Evolutionary conservation across 2,329 filamentous ascomycete species (phyloP), one percentile per base, ranked within the genome.

Genomic region (Aspergillus hiratsukae): DNA sequence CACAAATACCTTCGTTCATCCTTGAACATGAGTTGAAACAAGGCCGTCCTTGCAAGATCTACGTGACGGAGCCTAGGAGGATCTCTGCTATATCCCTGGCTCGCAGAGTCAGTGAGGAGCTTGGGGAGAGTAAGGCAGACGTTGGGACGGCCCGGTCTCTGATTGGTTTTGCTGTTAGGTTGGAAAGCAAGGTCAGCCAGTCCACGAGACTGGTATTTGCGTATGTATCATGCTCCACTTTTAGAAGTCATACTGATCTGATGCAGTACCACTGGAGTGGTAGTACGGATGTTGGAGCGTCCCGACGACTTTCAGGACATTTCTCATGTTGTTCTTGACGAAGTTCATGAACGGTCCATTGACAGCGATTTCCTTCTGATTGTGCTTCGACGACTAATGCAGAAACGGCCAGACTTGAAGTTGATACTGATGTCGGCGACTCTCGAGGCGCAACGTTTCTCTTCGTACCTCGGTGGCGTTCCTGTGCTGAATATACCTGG

Each of bases 371-470:
- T 99, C 71, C 79, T 99, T 35, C 81, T 99, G 17, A 94, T 99
- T 64, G 89, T 97, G 1, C 81, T 99, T 51, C 90, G 90, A 68
- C 89, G 92, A 60, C 79, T 99, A 3, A 83, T 97, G 76, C 72
- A 83, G 29, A 83, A 84, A 62, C 83, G 93, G 53, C 87, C 87
- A 58, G 89, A 96, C 61, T 79, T 99, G 52, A 97, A 96, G 74
- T 88, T 99, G 21, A 83, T 99, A 40, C 82, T 99, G 49, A 99
- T 99, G 94, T 97, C 93, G 63, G 94, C 94, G 10, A 99, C 94
- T 0, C 91, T 99, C 7, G 91, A 99, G 72, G 91, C 94, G 0
- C 87, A 93, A 58, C 87, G 87, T 17, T 97, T 99, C 70, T 97
- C 94, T 0, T 84, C 85, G 10, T 99, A 97, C 69, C 82, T 99